Base-by-base conservation (phyloP, 1,139 yeast species). In the Pneumocystis sp. region DNA sequence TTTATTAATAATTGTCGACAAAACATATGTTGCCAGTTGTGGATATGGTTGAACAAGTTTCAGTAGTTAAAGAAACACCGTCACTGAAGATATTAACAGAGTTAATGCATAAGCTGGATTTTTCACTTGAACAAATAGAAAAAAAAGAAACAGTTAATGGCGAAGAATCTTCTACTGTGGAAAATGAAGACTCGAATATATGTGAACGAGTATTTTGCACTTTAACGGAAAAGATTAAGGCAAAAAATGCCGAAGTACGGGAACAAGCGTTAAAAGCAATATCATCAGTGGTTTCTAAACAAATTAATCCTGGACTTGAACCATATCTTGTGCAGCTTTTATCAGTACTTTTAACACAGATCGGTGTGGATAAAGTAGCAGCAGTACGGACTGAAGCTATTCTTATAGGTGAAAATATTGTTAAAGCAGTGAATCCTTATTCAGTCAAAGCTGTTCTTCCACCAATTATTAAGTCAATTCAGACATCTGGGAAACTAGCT, bases 381-480 rank as follows among this genome's bases (percentile, higher is more conserved):
- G 87, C 84, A 61, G 80, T 86, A 73, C 87, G 86, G 79, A 83
- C 80, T 65, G 83, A 84, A 73, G 91, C 96, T 71, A 71, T 81
- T 69, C 80, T 79, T 69, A 91, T 96, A 77, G 83, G 90, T 76
- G 75, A 83, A 72, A 86, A 95, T 74, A 81, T 93, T 73, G 83
- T 95, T 72, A 77, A 81, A 73, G 85, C 95, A 74, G 80, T 89
- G 79, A 89, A 96, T 77, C 98, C 98, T 76, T 85, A 87, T 72
- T 87, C 97, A 71, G 85, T 91, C 80, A 93, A 93, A 86, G 85
- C 88, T 72, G 77, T 90, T 76, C 83, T 93, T 76, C 96, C 97
- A 73, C 82, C 82, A 76, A 80, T 93, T 76, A 83, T 89, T 74
- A 79, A 80, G 70, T 80, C 87, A 78, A 82, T 91, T 76, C 77